Evolutionary conservation across 1,284 basidiomycete genomes (phyloP), one percentile per base, ranked within the genome.

Genomic region (Sanghuangporus sanghuang): DNA sequence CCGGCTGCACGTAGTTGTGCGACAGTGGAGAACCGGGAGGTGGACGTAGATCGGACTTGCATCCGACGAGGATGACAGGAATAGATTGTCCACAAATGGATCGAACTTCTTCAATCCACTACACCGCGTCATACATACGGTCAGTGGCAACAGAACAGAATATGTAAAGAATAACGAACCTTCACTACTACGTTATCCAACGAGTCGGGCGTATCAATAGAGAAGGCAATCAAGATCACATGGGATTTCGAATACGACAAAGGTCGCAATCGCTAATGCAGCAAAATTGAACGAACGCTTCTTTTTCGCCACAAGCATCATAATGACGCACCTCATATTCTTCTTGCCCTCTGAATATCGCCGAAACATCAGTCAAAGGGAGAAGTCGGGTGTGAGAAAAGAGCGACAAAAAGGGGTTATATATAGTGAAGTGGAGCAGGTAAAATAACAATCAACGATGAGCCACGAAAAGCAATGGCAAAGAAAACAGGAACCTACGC

Each of bases 101-200:
- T 67, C 95, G 87, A 4, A 97, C 95, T 79, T 97, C 95, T 75
- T 96, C 93, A 75, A 96, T 97, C 96, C 96, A 98, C 91, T 96
- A 72, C 32, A 58, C 58, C 36, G 40, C 32, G n/a, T 32, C 35
- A 54, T 32, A 18, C n/a, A 7, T 21, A 32, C 44, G 27, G 38
- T 38, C 3, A 42, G 39, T 44, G 50, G 16, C 9, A 57, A 14
- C 61, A 68, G 49, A 39, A 18, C 35, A 12, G 12, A 53, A 60
- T 46, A 56, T 56, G 54, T 62, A 57, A 58, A 63, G 66, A 58
- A 61, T 65, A n/a, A 67, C 78, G 67, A 71, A 90, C 93, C 85
- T 98, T 98, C 67, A 90, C 89, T 18, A 88, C 85, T 18, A 98
- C 96, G 76, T 98, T 98, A 69, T 98, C 96, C 66, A 98, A 80